These are phyloP conservation scores for Santalum album DNA, from an alignment of 164 flowering plant species.

Conservation along the genomic window DNA sequence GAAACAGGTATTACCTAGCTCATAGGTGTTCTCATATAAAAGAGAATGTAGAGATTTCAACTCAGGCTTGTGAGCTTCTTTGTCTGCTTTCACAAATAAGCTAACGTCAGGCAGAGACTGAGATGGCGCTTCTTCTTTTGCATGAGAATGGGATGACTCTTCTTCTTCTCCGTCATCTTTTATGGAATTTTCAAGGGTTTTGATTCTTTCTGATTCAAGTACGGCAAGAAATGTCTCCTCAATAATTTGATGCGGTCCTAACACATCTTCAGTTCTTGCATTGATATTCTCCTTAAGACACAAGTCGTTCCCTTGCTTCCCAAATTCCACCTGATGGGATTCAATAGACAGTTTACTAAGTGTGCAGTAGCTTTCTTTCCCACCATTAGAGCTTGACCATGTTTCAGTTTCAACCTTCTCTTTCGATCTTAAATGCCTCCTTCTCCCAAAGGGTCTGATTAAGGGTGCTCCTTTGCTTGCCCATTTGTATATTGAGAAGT, in stretches of 20 bases:
- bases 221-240: constrained; percentile 17
- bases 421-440: constrained; percentile 22
- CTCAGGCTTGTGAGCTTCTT: constrained; percentile 19
- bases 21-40: constrained; percentile 17
- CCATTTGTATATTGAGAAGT: constrained; percentile 95
- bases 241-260: constrained; percentile 7
- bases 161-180: constrained; percentile 12
- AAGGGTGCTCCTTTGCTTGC: constrained; percentile 57
- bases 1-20: constrained; percentile 20
- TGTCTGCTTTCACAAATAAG: constrained; percentile 10
- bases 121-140: constrained; percentile 13
- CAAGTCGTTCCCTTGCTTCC: constrained; percentile 15
- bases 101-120: constrained; percentile 9
- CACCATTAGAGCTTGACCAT: constrained; percentile 17
- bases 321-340: constrained; percentile 1
- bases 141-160: not conserved
- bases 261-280: constrained; percentile 4
- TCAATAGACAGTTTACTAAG: constrained; percentile 11
- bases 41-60: constrained; percentile 12
- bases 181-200: constrained; percentile 1
- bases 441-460: constrained; percentile 29
- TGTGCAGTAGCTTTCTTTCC: constrained; percentile 8
- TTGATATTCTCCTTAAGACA: not conserved
- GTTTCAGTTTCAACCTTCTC: constrained; percentile 16
- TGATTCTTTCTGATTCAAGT: constrained; percentile 9